phyloP scores from a whole-genome alignment of 805 yeast genomes.

The Priceomyces haplophilus region DNA sequence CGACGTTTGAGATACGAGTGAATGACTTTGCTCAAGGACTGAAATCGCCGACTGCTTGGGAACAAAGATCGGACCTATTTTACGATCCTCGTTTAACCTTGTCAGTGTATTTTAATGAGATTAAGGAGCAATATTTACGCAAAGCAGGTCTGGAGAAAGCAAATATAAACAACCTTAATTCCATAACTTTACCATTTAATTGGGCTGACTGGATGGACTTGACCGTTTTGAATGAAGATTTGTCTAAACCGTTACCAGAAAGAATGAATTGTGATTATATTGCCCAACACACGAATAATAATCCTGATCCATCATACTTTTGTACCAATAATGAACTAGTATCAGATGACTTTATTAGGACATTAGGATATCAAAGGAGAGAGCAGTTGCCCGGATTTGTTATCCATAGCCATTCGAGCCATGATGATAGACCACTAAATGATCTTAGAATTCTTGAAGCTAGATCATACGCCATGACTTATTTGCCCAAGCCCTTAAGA shows the following conservation, averaged over 20 bases:
- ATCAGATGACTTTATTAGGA: constrained; percentile 16
- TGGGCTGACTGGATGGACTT: constrained; percentile 59
- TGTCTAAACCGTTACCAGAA: constrained; percentile 16
- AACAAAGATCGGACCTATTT: constrained; percentile 17
- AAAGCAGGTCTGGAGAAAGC: constrained; percentile 5
- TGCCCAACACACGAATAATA: constrained; percentile 14
- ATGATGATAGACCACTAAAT: constrained; percentile 26
- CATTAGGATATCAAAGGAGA: constrained; percentile 21
- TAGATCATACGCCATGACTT: constrained; percentile 34
- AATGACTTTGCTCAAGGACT: constrained; percentile 10
- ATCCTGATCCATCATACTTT: constrained; percentile 18
- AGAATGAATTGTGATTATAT: constrained; percentile 21
- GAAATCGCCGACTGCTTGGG: constrained; percentile 17
- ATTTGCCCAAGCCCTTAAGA: constrained; percentile 32
- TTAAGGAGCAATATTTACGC: constrained; percentile 19
- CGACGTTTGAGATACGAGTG: constrained; percentile 10
- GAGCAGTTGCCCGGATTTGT: constrained; percentile 39
- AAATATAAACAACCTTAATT: constrained; percentile 11
- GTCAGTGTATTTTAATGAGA: constrained; percentile 44
- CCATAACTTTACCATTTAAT: constrained; percentile 34
- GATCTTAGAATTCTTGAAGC: constrained; percentile 34
- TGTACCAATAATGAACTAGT: constrained; percentile 18
- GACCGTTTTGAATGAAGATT: constrained; percentile 32
- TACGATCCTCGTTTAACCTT: constrained; percentile 59
- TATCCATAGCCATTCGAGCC: constrained; percentile 22